Evolutionary conservation across 2,329 filamentous ascomycete genomes (phyloP).

Genomic region (Sclerotinia borealis): DNA sequence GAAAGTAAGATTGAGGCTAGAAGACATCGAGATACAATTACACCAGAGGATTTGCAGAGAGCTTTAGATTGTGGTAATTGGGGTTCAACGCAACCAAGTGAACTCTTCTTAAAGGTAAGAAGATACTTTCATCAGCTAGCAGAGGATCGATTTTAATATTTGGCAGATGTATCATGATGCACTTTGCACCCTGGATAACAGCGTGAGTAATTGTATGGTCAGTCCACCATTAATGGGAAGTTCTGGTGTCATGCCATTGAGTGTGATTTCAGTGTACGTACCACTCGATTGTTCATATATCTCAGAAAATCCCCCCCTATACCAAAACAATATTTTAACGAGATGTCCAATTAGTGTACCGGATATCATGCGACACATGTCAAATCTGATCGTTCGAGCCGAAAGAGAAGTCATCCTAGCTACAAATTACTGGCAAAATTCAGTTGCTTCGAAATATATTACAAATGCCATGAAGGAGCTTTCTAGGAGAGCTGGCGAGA

Average conservation of each 20-base stretch:
- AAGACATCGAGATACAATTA: constrained; percentile 18
- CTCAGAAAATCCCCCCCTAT: neutral
- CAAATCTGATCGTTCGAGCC: constrained; percentile 68
- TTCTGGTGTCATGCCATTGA: constrained; percentile 59
- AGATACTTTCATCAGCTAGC: constrained; percentile 12
- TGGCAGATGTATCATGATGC: constrained; percentile 28
- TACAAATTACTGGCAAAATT: constrained; percentile 68
- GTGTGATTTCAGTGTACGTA: constrained; percentile 54
- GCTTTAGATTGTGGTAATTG: constrained; percentile 61
- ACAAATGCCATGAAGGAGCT: constrained; percentile 65
- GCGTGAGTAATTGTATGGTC: constrained; percentile 40
- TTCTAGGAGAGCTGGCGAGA: constrained; percentile 54
- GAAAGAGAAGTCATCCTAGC: constrained; percentile 67
- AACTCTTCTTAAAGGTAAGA: constrained; percentile 57
- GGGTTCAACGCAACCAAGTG: constrained; percentile 56
- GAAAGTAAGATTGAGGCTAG: constrained; percentile 21
- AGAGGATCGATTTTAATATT: constrained; percentile 4
- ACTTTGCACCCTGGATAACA: constrained; percentile 24
- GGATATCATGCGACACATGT: constrained; percentile 68
- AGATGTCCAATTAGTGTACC: constrained; percentile 43
- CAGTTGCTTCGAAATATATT: constrained; percentile 60
- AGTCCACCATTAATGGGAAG: constrained; percentile 55
- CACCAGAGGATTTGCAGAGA: constrained; percentile 42
- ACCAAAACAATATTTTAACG: constrained; percentile 1
- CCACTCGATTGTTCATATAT: neutral